phyloP scores from a whole-genome alignment of 257 asterid species.

The Ligustrum vulgare region DNA sequence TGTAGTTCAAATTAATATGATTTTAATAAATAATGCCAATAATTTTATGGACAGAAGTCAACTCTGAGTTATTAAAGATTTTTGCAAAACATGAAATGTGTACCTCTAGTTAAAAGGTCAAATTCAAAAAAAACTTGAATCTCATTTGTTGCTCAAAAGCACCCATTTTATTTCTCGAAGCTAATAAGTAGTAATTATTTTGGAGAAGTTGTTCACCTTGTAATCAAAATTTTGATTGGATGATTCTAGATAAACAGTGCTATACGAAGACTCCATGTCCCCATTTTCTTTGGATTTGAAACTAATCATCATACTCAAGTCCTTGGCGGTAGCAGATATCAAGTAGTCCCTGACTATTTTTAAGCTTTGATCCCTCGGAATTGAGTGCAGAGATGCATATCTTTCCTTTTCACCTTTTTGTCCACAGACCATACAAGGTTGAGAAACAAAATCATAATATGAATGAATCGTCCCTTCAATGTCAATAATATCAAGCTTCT shows the following conservation, averaged over 20 bases:
- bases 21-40: background rate
- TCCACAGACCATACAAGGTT: slow-evolving; percentile 68
- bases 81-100: slow-evolving; percentile 5
- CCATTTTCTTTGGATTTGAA: slow-evolving; percentile 52
- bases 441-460: slow-evolving; percentile 67
- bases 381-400: slow-evolving; percentile 61
- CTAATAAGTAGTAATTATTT: slow-evolving; percentile 2
- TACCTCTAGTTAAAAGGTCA: slow-evolving; percentile 2
- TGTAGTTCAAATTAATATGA: background rate
- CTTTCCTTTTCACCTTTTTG: slow-evolving; percentile 40
- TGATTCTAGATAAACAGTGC: slow-evolving; percentile 56
- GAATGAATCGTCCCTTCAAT: slow-evolving; percentile 95
- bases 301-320: slow-evolving; percentile 88
- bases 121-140: background rate
- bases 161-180: slow-evolving; percentile 2
- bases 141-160: background rate
- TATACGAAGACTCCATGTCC: slow-evolving; percentile 46
- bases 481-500: slow-evolving; percentile 76
- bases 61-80: background rate
- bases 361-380: slow-evolving; percentile 58
- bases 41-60: background rate
- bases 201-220: slow-evolving; percentile 56
- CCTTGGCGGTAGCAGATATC: slow-evolving; percentile 96
- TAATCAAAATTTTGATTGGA: slow-evolving; percentile 71
- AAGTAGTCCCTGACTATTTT: slow-evolving; percentile 72